Evolutionary conservation across 306 rosid species (phyloP).

Genomic region (Carpinus viminea): DNA sequence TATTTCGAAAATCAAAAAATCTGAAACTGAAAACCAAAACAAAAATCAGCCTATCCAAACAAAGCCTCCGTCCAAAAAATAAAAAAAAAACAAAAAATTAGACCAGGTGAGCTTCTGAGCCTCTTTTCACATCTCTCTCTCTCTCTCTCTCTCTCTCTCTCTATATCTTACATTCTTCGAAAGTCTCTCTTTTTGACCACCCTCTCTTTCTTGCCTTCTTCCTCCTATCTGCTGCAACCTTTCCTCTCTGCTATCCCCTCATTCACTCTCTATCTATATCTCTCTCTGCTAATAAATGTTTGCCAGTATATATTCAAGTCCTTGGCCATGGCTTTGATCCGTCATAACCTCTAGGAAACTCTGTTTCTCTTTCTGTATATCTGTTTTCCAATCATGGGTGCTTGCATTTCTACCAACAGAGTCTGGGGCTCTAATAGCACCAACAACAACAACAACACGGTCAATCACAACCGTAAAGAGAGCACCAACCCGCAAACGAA

Average conservation of each 20-base stretch:
- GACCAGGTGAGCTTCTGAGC: too few relatives aligned
- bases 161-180: conserved; percentile 6
- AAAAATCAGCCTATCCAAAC: too few relatives aligned
- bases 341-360: conserved; percentile 29
- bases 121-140: neutral
- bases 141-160: neutral
- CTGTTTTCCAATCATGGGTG: conserved; percentile 46
- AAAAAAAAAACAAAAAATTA: neutral
- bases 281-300: conserved; percentile 7
- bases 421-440: conserved; percentile 59
- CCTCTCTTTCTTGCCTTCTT: conserved; percentile 72
- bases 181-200: conserved; percentile 69
- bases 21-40: too few relatives aligned
- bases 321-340: conserved; percentile 29
- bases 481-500: conserved; percentile 18
- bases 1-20: too few relatives aligned
- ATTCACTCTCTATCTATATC: neutral
- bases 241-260: conserved; percentile 32
- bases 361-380: neutral
- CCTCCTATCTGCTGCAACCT: conserved; percentile 63
- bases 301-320: conserved; percentile 12
- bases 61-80: neutral
- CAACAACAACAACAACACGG: conserved; percentile 22
- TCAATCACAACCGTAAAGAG: conserved; percentile 38
- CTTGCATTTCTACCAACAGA: conserved; percentile 54